These are phyloP conservation scores for Lentinula boryana DNA, from an alignment of 768 basidiomycete species.

Conservation along the genomic window DNA sequence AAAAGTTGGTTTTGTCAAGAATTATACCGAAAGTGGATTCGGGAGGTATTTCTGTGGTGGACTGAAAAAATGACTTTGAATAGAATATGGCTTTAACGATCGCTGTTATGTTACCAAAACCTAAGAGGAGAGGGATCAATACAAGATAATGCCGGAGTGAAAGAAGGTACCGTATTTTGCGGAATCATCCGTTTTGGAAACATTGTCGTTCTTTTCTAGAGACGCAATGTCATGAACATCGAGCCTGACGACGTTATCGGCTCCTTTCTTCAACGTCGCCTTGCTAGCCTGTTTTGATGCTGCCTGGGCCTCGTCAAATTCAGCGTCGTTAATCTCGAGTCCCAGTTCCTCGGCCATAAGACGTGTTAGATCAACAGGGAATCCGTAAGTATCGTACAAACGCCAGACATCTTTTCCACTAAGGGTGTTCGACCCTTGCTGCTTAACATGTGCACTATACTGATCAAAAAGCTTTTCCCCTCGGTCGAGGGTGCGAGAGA, in stretches of 20 bases:
- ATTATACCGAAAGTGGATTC: constrained; percentile 74
- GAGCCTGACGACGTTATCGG: constrained; percentile 70
- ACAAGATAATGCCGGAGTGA: neutral
- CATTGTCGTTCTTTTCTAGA: constrained; percentile 67
- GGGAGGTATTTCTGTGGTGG: constrained; percentile 63
- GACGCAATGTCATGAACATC: constrained; percentile 93
- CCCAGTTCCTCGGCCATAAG: constrained; percentile 96
- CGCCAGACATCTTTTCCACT: constrained; percentile 95
- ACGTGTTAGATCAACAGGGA: constrained; percentile 93
- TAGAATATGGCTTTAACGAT: constrained; percentile 81
- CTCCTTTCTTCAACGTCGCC: constrained; percentile 67
- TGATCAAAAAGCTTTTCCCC: constrained; percentile 95
- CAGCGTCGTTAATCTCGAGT: constrained; percentile 76
- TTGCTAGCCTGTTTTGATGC: constrained; percentile 91
- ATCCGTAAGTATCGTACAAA: constrained; percentile 96
- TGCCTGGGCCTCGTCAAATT: constrained; percentile 86
- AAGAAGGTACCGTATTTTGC: constrained; percentile 71
- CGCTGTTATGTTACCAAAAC: constrained; percentile 69
- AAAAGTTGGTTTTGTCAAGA: constrained; percentile 92
- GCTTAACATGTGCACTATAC: constrained; percentile 65
- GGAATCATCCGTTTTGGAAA: constrained; percentile 91
- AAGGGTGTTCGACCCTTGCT: constrained; percentile 58
- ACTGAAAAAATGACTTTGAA: constrained; percentile 64
- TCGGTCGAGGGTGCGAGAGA: constrained; percentile 93
- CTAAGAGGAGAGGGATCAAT: constrained; percentile 29